Base-by-base conservation (phyloP, 2,329 filamentous ascomycete species). In the Didymella keratinophila region DNA sequence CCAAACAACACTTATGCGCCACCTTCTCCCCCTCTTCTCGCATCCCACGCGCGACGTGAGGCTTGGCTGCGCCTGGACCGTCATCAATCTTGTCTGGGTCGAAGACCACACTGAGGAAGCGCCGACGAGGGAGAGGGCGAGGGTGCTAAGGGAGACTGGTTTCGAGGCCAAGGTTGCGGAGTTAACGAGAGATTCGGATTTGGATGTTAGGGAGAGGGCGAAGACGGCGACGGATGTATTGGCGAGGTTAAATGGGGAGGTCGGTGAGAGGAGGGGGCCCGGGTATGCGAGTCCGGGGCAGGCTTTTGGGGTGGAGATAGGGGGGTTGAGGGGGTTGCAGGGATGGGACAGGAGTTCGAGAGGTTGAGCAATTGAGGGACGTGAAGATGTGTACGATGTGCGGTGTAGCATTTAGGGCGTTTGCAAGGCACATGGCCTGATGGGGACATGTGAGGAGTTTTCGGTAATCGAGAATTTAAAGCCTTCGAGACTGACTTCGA, bases 1-100 rank as follows among this genome's bases (percentile, higher is more conserved):
- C 3, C 93, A 97, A 75, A 89, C 86, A 2, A 85, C 89, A 12
- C 81, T 98, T 4, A 82, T 98, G 59, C 87, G 85, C 68, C 84
- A 89, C 46, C 81, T 97, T 45, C 84, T 89, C 9, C 86, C 86
- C 16, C 88, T 96, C 55, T 90, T 95, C 68, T 85, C 81, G 44
- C 91, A 92, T 76, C 84, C 86, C 42, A 87, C 90, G 71, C 84
- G 86, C 44, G 86, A 90, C 41, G 89, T 99, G 7, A 88, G 94
- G 6, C 84, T 88, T 20, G 89, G 89, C 44, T 87, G 95, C 66
- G 92, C 92, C 64, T 94, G 93, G 84, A 83, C 96, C 42, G 84
- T 96, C 43, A 90, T 89, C 73, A 97, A 97, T 73, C 83, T 99
- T 42, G 90, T 91, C 0, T 96, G 89, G 82, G 84, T 89, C 61